These are phyloP conservation scores for Nemania serpens DNA, from an alignment of 2,329 filamentous ascomycete genomes.

Conservation along the genomic window DNA sequence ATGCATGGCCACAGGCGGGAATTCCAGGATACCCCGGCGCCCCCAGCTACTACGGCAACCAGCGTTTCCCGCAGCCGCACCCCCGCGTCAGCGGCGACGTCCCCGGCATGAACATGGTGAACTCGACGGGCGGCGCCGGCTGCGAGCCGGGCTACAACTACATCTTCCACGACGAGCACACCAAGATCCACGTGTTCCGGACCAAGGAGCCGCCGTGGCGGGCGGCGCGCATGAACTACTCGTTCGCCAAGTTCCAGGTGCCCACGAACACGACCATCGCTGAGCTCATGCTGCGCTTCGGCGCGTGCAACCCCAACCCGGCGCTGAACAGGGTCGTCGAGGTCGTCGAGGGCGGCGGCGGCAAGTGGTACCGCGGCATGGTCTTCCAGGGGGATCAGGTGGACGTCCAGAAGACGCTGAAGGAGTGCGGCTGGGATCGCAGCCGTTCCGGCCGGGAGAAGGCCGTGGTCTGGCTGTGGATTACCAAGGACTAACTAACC, in stretches of 20 bases:
- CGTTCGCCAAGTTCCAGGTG: constrained; percentile 57
- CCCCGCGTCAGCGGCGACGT: constrained; percentile 51
- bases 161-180: constrained; percentile 62
- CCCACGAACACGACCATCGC: constrained; percentile 57
- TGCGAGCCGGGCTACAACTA: constrained; percentile 68
- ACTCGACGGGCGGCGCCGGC: constrained; percentile 61
- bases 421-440: constrained; percentile 63
- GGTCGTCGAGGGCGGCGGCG: constrained; percentile 58
- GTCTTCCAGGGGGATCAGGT: constrained; percentile 56
- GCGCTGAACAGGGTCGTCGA: constrained; percentile 64
- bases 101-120: constrained; percentile 59
- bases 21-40: constrained; percentile 4
- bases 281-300: constrained; percentile 63
- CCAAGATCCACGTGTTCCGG: constrained; percentile 63
- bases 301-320: constrained; percentile 54
- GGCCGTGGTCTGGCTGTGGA: constrained; percentile 64
- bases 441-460: constrained; percentile 55
- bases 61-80: constrained; percentile 48
- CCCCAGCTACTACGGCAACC: constrained; percentile 25
- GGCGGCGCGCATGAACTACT: constrained; percentile 47
- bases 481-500: constrained; percentile 53
- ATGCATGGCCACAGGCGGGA: not conserved
- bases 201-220: constrained; percentile 59
- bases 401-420: constrained; percentile 54
- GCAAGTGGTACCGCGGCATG: constrained; percentile 63